phyloP scores from a whole-genome alignment of 768 basidiomycete species.

The Lepiota subincarnata region DNA sequence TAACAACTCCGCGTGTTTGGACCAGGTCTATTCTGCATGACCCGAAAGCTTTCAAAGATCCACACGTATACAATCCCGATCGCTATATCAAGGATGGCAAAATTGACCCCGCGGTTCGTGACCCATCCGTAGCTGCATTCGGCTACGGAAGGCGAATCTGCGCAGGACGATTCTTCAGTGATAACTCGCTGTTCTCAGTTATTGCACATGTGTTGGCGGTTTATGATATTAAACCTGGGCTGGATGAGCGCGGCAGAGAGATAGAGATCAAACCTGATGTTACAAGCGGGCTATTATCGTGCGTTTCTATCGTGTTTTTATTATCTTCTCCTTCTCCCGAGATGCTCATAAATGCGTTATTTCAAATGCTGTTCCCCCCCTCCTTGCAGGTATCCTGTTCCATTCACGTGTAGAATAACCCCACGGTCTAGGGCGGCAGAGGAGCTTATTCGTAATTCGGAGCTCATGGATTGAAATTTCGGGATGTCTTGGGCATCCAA shows the following conservation, averaged over 20 bases:
- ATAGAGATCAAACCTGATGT: slow-evolving; percentile 11
- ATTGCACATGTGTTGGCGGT: slow-evolving; percentile 15
- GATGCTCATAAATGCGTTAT: no score
- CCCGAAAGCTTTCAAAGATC: slow-evolving; percentile 10
- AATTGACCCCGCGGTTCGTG: background rate
- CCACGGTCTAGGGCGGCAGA: slow-evolving; percentile 4
- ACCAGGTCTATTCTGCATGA: slow-evolving; percentile 16
- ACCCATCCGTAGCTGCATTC: slow-evolving; percentile 9
- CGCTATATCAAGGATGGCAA: slow-evolving; percentile 15
- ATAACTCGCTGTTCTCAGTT: slow-evolving; percentile 14
- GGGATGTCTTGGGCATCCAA: background rate
- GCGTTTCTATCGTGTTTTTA: background rate
- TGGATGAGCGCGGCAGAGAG: slow-evolving; percentile 17
- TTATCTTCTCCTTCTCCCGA: no score
- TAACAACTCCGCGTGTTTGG: background rate
- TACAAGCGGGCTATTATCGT: slow-evolving; percentile 6
- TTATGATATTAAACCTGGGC: slow-evolving; percentile 16
- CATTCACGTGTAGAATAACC: slow-evolving; percentile 6
- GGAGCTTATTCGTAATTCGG: slow-evolving; percentile 2
- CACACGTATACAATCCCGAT: slow-evolving; percentile 13
- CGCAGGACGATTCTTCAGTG: slow-evolving; percentile 18
- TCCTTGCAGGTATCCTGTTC: slow-evolving; percentile 1
- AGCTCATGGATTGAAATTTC: background rate
- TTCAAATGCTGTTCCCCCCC: no score
- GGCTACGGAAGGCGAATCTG: slow-evolving; percentile 15